These are phyloP conservation scores for Silene uniflora DNA, from an alignment of 148 eudicot genomes.

Conservation along the genomic window DNA sequence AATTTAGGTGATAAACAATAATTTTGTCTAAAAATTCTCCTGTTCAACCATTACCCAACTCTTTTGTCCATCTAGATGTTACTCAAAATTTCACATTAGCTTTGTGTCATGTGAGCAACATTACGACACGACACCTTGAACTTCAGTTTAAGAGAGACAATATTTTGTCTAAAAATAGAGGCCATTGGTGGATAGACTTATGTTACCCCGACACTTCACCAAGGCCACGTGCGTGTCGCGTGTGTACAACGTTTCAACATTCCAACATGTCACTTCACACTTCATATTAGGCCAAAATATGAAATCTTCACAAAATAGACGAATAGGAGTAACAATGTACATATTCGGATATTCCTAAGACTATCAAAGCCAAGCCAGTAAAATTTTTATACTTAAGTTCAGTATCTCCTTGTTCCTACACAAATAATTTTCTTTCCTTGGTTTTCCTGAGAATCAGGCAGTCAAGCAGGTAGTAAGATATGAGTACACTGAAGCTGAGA, in stretches of 20 bases:
- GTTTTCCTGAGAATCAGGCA: constrained; percentile 11
- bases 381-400: not conserved
- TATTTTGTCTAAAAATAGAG: no score
- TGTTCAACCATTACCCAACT: not conserved
- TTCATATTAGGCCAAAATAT: not conserved
- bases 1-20: not conserved
- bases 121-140: no score
- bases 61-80: not conserved
- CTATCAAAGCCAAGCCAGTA: not conserved
- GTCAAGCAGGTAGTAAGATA: constrained; percentile 22
- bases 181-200: no score
- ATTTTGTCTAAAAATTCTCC: not conserved
- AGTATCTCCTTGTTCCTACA: no score
- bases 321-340: not conserved
- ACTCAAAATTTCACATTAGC: no score
- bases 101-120: no score
- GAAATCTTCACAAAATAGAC: not conserved
- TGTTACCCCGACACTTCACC: no score
- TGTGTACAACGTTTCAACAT: no score
- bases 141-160: no score
- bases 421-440: no score
- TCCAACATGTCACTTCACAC: not conserved
- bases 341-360: not conserved
- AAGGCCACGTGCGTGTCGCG: no score
- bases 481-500: constrained; percentile 16